Percentiles rank a stretch among this genome's conserved stretches.
Conservation (phyloP, 2,329 filamentous ascomycete species). For the Tolypocladium album region DNA sequence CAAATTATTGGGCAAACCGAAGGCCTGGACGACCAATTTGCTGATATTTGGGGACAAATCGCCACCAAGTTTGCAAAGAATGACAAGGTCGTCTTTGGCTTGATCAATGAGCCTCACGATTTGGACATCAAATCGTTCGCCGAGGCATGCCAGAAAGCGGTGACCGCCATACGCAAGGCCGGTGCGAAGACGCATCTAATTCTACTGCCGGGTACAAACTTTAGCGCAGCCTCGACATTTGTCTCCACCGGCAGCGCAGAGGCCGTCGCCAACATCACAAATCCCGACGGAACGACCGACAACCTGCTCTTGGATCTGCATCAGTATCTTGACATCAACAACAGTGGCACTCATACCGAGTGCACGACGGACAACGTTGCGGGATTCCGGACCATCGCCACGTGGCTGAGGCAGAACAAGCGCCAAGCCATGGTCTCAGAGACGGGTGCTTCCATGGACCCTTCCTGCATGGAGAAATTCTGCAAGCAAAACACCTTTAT, state of each 20-base stretch:
- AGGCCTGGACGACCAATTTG: slow-evolving; percentile 39
- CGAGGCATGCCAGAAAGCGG: slow-evolving; percentile 47
- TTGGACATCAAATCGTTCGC: slow-evolving; percentile 48
- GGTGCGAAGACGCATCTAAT: slow-evolving; percentile 57
- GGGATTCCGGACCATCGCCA: slow-evolving; percentile 34
- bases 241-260: slow-evolving; percentile 38
- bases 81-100: slow-evolving; percentile 43
- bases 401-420: slow-evolving; percentile 34
- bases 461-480: slow-evolving; percentile 31
- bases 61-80: slow-evolving; percentile 48
- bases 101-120: slow-evolving; percentile 63
- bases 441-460: slow-evolving; percentile 35
- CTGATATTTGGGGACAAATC: slow-evolving; percentile 44
- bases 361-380: slow-evolving; percentile 44
- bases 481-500: slow-evolving; percentile 36
- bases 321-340: slow-evolving; percentile 49
- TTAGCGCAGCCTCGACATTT: slow-evolving; percentile 37
- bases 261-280: slow-evolving; percentile 40
- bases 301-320: slow-evolving; percentile 50
- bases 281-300: slow-evolving; percentile 46
- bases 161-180: slow-evolving; percentile 53
- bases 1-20: no score
- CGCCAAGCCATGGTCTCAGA: slow-evolving; percentile 41
- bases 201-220: slow-evolving; percentile 48
- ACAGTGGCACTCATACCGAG: slow-evolving; percentile 38